Percentiles rank a stretch among this genome's conserved stretches.
Evolutionary conservation across 345 rosid genomes (phyloP).

Genomic region (Acer saccharum): DNA sequence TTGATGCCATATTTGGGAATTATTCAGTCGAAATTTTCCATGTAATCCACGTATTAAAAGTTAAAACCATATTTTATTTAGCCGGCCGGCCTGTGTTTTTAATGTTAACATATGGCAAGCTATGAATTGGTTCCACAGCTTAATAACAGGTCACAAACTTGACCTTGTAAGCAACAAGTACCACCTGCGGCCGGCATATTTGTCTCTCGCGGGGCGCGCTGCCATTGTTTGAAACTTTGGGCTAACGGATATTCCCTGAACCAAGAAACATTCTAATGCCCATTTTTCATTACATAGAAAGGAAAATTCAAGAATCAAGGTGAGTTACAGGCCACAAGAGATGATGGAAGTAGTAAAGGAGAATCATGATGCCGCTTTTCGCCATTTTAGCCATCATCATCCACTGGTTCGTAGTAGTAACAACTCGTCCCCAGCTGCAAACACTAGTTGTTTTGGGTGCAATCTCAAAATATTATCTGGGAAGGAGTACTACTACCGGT

Average conservation of each 20-base stretch:
- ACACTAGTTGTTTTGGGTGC: slow-evolving; percentile 37
- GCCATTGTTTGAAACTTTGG: not conserved
- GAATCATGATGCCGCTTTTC: not conserved
- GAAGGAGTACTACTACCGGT: slow-evolving; percentile 40
- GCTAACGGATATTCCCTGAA: not conserved
- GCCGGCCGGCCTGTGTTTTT: slow-evolving; percentile 14
- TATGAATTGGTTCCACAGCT: not conserved
- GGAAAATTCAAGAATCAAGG: too few species aligned
- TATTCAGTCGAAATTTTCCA: not conserved
- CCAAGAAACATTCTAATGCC: not conserved
- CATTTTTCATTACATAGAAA: too few species aligned
- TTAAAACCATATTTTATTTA: not conserved
- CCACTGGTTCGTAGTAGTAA: slow-evolving; percentile 15
- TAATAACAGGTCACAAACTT: not conserved
- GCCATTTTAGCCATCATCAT: slow-evolving; percentile 58
- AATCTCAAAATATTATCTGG: slow-evolving; percentile 30
- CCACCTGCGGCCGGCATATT: slow-evolving; percentile 21
- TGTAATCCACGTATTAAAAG: too few species aligned
- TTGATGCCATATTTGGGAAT: not conserved
- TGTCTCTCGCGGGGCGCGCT: not conserved
- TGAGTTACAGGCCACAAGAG: not conserved
- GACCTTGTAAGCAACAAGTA: not conserved
- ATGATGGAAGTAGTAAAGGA: slow-evolving; percentile 10
- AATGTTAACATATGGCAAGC: not conserved
- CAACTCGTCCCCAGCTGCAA: not conserved